Evolutionary conservation across 345 rosid genomes (phyloP).

Genomic region (Brassica carinata): DNA sequence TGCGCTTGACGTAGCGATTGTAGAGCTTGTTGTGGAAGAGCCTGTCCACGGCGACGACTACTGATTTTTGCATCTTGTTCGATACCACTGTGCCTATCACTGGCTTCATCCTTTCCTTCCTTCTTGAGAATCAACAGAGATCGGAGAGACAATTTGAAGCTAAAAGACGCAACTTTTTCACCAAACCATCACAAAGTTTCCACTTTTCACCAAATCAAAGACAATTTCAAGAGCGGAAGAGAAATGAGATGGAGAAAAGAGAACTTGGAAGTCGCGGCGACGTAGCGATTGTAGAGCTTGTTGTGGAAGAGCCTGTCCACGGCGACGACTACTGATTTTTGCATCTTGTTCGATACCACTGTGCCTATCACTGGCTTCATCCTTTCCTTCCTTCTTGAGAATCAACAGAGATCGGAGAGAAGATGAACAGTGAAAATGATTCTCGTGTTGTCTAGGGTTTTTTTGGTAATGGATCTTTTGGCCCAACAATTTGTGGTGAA

Average conservation of each 20-base stretch:
- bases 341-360: constrained; percentile 49
- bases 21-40: constrained; percentile 77
- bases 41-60: constrained; percentile 83
- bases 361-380: constrained; percentile 47
- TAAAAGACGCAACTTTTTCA: no score
- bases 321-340: constrained; percentile 77
- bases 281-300: constrained; percentile 74
- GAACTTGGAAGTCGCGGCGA: constrained; percentile 94
- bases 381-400: not conserved
- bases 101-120: constrained; percentile 43
- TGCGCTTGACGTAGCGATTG: constrained; percentile 85
- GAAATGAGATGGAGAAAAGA: not conserved
- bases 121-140: not conserved
- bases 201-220: not conserved
- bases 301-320: constrained; percentile 85
- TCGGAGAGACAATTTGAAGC: no score
- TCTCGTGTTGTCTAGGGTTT: not conserved
- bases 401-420: not conserved
- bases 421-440: not conserved
- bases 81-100: constrained; percentile 46
- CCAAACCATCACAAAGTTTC: no score
- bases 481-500: not conserved
- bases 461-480: no score
- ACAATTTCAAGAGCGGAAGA: not conserved
- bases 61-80: constrained; percentile 59